phyloP scores from a whole-genome alignment of 2,329 filamentous ascomycete species.

The Fusarium camptoceras region DNA sequence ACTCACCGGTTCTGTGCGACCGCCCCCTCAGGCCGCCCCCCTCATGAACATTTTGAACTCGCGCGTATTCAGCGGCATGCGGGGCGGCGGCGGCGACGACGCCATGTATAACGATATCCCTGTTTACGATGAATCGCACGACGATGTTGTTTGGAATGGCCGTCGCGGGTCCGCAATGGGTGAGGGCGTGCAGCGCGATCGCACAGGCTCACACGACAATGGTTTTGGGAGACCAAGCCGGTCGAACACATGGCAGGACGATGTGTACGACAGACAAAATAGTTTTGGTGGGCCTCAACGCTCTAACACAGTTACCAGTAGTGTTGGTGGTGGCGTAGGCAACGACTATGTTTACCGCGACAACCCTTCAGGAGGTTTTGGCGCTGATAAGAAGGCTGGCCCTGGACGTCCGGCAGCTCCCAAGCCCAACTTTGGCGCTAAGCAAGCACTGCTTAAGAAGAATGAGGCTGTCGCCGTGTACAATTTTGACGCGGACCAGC shows the following conservation, averaged over 20 bases:
- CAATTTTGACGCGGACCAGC: conserved; percentile 94
- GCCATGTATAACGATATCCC: conserved; percentile 94
- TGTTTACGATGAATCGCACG: conserved; percentile 85
- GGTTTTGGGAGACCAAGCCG: conserved; percentile 70
- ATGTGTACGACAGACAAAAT: conserved; percentile 74
- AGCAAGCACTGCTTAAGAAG: conserved; percentile 67
- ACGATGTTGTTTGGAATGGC: conserved; percentile 87
- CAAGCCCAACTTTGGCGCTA: conserved; percentile 81
- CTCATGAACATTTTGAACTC: conserved; percentile 89
- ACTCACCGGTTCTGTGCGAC: conserved; percentile 79
- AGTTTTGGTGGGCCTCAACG: conserved; percentile 56
- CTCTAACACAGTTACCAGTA: conserved; percentile 63
- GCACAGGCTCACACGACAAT: conserved; percentile 55
- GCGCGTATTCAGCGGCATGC: conserved; percentile 80
- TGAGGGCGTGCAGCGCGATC: conserved; percentile 64
- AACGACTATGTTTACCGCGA: conserved; percentile 69
- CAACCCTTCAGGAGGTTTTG: conserved; percentile 47
- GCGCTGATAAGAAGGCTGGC: conserved; percentile 59
- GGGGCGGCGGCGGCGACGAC: conserved; percentile 64
- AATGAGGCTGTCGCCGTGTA: conserved; percentile 93
- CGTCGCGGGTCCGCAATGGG: conserved; percentile 76
- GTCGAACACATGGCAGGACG: conserved; percentile 79
- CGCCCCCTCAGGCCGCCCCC: conserved; percentile 84
- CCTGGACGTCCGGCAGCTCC: conserved; percentile 86
- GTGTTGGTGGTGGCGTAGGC: conserved; percentile 47